Evolutionary conservation across 1,284 basidiomycete genomes (phyloP), one percentile per base, ranked within the genome.

Genomic region (Marasmius oreades): DNA sequence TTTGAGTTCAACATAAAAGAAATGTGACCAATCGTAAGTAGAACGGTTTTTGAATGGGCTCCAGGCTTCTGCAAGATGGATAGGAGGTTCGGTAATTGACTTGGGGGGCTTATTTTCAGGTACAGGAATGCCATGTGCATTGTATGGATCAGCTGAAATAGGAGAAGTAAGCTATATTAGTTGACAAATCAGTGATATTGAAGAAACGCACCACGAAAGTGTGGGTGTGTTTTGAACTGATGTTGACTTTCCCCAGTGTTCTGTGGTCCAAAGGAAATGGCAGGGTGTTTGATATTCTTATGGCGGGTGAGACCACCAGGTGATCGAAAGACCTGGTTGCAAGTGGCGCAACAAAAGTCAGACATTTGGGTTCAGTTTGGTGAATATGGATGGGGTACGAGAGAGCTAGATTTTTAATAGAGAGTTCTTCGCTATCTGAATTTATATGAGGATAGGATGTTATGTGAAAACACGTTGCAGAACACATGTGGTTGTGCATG

Each of bases 11-110:
- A 59, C 56, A 47, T 61, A 65, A 48, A 61, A 59, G 51, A 47
- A 60, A 23, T 65, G 23, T 1, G 61, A 57, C 33, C 55, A 60
- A 20, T 67, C 52, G 36, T 67, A 67, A 11, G 59, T 56, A 0
- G 50, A 7, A 10, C 59, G 46, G 23, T 50, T 47, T 0, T 28
- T 10, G 33, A 62, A 64, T 5, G 62, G 63, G 10, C 36, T 31
- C 56, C 60, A 66, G 14, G 55, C 18, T 4, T 53, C 36, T 8
- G 28, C 39, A n/a, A 28, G n/a, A 8, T n/a, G n/a, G n/a, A n/a
- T n/a, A n/a, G n/a, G n/a, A n/a, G n/a, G n/a, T n/a, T n/a, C n/a
- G n/a, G n/a, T 54, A 37, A 20, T 7, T 16, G 14, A 8, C 20
- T 4, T 23, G 20, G 20, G 14, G 18, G 45, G 22, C 18, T 18